Evolutionary conservation across 139 green algal species (phyloP).

Genomic region (Chlamydomonas sp.): DNA sequence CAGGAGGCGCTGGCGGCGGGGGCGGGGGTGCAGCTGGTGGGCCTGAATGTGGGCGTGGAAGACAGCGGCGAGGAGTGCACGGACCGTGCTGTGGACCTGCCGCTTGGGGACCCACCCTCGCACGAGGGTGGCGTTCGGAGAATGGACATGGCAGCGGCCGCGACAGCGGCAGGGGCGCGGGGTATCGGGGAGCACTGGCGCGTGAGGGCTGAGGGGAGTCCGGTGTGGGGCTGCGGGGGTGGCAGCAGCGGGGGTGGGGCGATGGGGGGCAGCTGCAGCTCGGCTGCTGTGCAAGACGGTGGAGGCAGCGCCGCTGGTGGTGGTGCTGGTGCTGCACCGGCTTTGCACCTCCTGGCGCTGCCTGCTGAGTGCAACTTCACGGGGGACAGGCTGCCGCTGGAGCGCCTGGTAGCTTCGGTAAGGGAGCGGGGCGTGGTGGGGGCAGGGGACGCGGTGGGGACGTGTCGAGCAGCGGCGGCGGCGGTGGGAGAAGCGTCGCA

Average conservation of each 20-base stretch:
- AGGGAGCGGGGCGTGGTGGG: too few relatives aligned
- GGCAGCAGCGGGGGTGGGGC: neutral
- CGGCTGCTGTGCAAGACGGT: neutral
- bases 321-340: neutral
- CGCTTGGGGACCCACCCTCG: neutral
- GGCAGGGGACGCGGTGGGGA: too few relatives aligned
- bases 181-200: too few relatives aligned
- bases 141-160: neutral
- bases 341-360: conserved; percentile 73
- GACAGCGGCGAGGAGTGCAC: neutral
- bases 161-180: conserved; percentile 5
- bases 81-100: neutral
- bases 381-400: conserved; percentile 61
- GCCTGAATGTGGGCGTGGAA: neutral
- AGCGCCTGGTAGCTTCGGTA: neutral
- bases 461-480: conserved; percentile 30
- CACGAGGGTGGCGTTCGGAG: neutral
- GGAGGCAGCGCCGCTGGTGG: neutral
- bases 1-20: conserved; percentile 65
- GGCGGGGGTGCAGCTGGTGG: conserved; percentile 37
- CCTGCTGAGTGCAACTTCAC: conserved; percentile 92
- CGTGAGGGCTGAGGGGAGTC: too few relatives aligned
- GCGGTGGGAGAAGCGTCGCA: conserved; percentile 7
- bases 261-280: too few relatives aligned
- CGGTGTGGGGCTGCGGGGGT: neutral